Percentiles rank a stretch among this genome's conserved stretches.
These are phyloP conservation scores for Polytolypa hystricis DNA, from an alignment of 2,329 filamentous ascomycete species.

Conservation along the genomic window DNA sequence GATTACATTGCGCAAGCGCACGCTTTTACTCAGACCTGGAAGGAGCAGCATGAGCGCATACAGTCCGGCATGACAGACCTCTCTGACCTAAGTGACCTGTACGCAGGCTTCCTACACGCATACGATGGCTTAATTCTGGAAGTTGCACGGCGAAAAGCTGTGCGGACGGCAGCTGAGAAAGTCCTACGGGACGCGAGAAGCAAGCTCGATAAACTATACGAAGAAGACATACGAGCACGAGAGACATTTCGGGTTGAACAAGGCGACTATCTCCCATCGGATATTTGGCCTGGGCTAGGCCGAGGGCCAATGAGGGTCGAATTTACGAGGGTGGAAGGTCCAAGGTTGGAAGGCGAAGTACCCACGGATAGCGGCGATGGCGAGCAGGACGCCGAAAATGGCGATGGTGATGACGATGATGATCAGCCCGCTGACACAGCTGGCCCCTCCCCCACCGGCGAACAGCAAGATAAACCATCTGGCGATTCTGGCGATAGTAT, in stretches of 20 bases:
- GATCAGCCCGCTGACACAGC: not conserved
- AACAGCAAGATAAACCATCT: not conserved
- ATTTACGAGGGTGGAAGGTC: slow-evolving; percentile 27
- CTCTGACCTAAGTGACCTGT: slow-evolving; percentile 66
- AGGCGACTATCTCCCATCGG: slow-evolving; percentile 74
- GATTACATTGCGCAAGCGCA: slow-evolving; percentile 38
- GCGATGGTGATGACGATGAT: slow-evolving; percentile 9
- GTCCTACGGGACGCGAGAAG: slow-evolving; percentile 69
- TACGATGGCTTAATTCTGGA: slow-evolving; percentile 81
- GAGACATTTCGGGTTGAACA: slow-evolving; percentile 71
- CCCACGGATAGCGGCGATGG: slow-evolving; percentile 5
- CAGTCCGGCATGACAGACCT: slow-evolving; percentile 62
- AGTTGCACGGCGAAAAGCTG: slow-evolving; percentile 59
- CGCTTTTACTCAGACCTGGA: slow-evolving; percentile 50
- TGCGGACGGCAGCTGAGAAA: slow-evolving; percentile 61
- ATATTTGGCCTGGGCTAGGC: slow-evolving; percentile 71
- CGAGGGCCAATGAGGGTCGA: slow-evolving; percentile 42
- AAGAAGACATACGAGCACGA: slow-evolving; percentile 60
- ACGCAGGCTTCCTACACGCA: slow-evolving; percentile 72
- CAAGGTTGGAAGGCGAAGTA: slow-evolving; percentile 18
- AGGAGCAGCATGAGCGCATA: slow-evolving; percentile 61
- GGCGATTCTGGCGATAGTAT: slow-evolving; percentile 26
- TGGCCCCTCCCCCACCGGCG: not conserved
- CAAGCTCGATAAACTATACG: slow-evolving; percentile 62
- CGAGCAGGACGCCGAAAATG: slow-evolving; percentile 6